Base-by-base conservation (phyloP, 805 yeast species). In the Debaryomyces prosopidis region DNA sequence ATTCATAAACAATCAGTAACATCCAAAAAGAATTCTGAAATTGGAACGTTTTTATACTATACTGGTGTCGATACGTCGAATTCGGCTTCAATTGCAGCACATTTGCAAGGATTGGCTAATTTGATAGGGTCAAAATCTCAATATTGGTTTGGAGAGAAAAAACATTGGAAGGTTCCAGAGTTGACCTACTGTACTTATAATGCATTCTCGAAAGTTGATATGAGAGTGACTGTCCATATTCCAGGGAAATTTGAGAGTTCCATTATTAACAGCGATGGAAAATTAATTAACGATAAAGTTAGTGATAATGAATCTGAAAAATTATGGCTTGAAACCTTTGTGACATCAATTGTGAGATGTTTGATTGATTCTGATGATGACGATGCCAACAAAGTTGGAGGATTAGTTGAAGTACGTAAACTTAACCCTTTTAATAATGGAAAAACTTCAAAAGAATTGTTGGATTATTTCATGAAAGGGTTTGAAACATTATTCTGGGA, bases 381-480 rank as follows among this genome's bases (percentile, higher is more conserved):
- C 37, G 92, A 87, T 44, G 62, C 61, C 36, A 69, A 71, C 48
- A 69, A 69, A 43, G 64, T 62, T 11, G 64, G 84, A 66, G 68
- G 86, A 70, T 57, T 94, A 45, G 96, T 90, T 8, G 96, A 91
- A 60, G 85, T 94, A 32, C 79, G 96, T 52, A 82, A 85, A 47
- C 74, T 89, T 45, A 86, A 89, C 55, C 97, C 97, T 4, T 78
- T 94, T 48, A 59, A 73, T 20, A 68, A 66, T 27, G 68, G 70
- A 8, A 75, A 69, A 26, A 65, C 73, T 11, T 82, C 85, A 2
- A 67, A 68, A 43, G 60, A 57, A 36, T 55, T 69, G 30, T 57
- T 72, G 50, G 56, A 61, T 20, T 62, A 66, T 42, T 89, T 89
- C 59, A 61, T 88, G 43, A 67, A 69, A 17, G 87, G 84, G 1